phyloP scores from a whole-genome alignment of 1,284 basidiomycete genomes.

The Anthracocystis panici-leucophaei region DNA sequence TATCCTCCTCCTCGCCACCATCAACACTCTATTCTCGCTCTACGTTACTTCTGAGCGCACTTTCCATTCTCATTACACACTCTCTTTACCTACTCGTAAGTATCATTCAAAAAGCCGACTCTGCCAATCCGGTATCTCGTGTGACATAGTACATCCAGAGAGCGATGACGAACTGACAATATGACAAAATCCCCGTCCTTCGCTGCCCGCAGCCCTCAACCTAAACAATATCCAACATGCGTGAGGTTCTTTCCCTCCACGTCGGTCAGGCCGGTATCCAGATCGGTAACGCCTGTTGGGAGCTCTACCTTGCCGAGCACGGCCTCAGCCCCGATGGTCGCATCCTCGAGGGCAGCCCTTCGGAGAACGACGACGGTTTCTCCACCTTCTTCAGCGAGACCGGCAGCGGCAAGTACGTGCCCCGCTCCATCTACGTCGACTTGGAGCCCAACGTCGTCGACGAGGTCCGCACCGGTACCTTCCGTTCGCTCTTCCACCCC shows the following conservation, averaged over 20 bases:
- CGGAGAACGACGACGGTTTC: conserved; percentile 87
- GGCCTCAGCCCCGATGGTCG: conserved; percentile 75
- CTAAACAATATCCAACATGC: conserved; percentile 44
- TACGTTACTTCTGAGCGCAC: conserved; percentile 66
- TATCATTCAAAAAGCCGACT: conserved; percentile 2
- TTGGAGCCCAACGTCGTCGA: conserved; percentile 96
- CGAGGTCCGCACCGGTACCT: conserved; percentile 93
- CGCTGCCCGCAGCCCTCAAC: conserved; percentile 2
- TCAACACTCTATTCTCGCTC: conserved; percentile 53
- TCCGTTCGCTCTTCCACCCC: conserved; percentile 96
- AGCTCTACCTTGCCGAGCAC: conserved; percentile 97
- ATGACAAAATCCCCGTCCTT: background rate
- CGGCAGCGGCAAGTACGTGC: conserved; percentile 80
- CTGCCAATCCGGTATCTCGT: background rate
- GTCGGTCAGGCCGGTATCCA: conserved; percentile 96
- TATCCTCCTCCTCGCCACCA: conserved; percentile 35
- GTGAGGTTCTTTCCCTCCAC: conserved; percentile 88
- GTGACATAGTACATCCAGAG: background rate
- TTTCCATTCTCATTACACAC: conserved; percentile 7
- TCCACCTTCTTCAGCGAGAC: conserved; percentile 80
- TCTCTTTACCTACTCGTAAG: conserved; percentile 30
- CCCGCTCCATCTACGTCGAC: conserved; percentile 94
- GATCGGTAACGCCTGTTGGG: conserved; percentile 75
- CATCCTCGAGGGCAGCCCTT: conserved; percentile 76
- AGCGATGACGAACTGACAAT: conserved; percentile 12